Conservation (phyloP, 257 asterid species). For the Solanum acaule region DNA sequence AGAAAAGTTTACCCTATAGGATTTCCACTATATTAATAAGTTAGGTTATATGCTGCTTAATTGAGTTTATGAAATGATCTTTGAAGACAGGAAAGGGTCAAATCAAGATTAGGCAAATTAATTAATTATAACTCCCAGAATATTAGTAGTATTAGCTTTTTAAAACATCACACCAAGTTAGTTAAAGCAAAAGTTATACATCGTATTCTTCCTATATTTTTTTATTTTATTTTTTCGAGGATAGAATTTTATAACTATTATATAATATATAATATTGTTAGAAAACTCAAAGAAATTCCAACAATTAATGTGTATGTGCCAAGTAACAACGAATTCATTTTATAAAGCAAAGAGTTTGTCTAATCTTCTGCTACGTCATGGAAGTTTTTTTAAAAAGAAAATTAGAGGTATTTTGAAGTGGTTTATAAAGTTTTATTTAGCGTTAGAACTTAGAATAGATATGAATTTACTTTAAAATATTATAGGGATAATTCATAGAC, state of each 20-base stretch:
- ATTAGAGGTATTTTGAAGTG: background rate
- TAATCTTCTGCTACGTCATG: background rate
- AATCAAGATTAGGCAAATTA: slow-evolving; percentile 3
- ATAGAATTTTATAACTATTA: background rate
- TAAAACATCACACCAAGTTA: slow-evolving; percentile 23
- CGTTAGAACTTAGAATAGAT: background rate
- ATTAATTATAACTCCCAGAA: slow-evolving; percentile 6
- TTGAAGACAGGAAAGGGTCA: slow-evolving; percentile 59
- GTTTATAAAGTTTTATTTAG: background rate
- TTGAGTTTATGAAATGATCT: background rate
- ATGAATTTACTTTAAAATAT: background rate
- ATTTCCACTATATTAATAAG: slow-evolving; percentile 12
- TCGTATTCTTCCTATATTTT: background rate
- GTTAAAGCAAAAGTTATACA: slow-evolving; percentile 32
- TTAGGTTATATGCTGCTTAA: slow-evolving; percentile 4
- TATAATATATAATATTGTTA: background rate
- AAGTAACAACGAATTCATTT: background rate
- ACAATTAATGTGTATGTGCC: background rate
- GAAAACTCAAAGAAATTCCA: background rate
- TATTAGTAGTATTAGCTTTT: background rate
- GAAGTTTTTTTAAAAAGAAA: background rate
- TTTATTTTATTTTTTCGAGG: background rate
- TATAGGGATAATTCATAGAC: background rate
- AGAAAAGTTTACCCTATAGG: slow-evolving; percentile 8
- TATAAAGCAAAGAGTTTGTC: background rate